These are phyloP conservation scores for Ceratobasidium sp. DNA, from an alignment of 1,284 basidiomycete genomes.

Conservation along the genomic window DNA sequence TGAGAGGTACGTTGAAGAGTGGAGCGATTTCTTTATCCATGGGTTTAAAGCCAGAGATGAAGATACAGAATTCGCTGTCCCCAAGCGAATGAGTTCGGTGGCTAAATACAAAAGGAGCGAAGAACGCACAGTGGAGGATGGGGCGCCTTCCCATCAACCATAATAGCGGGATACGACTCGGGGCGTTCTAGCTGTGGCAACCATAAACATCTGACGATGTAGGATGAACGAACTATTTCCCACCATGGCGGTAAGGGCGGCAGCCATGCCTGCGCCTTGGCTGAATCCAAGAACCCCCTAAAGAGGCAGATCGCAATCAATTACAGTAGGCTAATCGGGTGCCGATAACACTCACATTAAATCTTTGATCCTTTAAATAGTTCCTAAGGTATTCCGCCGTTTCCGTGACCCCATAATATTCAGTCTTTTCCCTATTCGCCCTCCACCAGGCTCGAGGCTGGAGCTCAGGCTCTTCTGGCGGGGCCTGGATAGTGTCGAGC, in stretches of 20 bases:
- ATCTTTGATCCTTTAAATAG: conserved; percentile 56
- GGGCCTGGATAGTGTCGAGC: conserved; percentile 67
- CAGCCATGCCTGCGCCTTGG: conserved; percentile 85
- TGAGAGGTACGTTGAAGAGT: conserved; percentile 57
- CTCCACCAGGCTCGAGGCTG: conserved; percentile 86
- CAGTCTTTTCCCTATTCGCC: conserved; percentile 62
- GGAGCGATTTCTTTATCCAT: conserved; percentile 64
- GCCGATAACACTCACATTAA: conserved; percentile 55
- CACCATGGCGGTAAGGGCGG: conserved; percentile 77
- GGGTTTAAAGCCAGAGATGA: conserved; percentile 74
- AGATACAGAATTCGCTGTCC: conserved; percentile 72
- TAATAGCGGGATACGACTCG: conserved; percentile 69
- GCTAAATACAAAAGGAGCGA: conserved; percentile 40
- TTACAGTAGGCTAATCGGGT: not conserved
- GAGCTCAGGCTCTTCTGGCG: conserved; percentile 67
- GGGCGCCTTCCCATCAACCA: conserved; percentile 70
- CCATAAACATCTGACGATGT: not conserved
- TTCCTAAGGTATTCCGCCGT: conserved; percentile 59
- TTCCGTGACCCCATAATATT: conserved; percentile 70
- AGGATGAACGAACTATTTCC: conserved; percentile 49
- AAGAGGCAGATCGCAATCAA: not conserved
- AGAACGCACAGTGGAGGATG: conserved; percentile 74
- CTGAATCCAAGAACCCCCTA: conserved; percentile 89
- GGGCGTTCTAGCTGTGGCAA: conserved; percentile 64
- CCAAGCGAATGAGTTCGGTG: conserved; percentile 32